phyloP scores from a whole-genome alignment of 2,329 filamentous ascomycete genomes.

The Paraphaeosphaeria sporulosa region DNA sequence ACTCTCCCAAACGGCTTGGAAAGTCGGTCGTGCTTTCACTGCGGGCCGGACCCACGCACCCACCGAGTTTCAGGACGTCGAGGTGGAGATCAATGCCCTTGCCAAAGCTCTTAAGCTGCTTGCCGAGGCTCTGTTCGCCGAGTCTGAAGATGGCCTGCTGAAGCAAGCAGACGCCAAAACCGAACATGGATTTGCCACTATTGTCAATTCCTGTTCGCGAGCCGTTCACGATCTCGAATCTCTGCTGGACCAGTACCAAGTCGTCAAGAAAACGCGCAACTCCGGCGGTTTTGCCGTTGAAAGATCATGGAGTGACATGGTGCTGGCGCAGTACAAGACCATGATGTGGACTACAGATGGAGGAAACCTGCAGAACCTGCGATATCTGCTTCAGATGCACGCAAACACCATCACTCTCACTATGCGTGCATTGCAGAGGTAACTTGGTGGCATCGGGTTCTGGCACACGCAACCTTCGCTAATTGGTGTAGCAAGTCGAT shows the following conservation, averaged over 20 bases:
- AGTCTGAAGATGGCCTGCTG: slow-evolving; percentile 44
- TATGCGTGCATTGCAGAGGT: slow-evolving; percentile 54
- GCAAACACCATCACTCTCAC: slow-evolving; percentile 50
- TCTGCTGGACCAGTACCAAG: slow-evolving; percentile 55
- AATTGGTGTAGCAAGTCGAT: slow-evolving; percentile 43
- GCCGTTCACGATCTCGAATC: slow-evolving; percentile 55
- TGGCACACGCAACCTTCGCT: slow-evolving; percentile 17
- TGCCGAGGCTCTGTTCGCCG: slow-evolving; percentile 52
- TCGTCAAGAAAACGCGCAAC: slow-evolving; percentile 52
- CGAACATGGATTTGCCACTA: slow-evolving; percentile 48
- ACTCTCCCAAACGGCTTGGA: slow-evolving; percentile 57
- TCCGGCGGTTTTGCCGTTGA: slow-evolving; percentile 52
- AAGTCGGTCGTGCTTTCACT: slow-evolving; percentile 54
- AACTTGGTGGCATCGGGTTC: neutral
- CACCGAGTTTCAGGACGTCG: slow-evolving; percentile 51
- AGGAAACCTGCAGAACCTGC: slow-evolving; percentile 50
- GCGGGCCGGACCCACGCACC: slow-evolving; percentile 51
- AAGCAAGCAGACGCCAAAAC: slow-evolving; percentile 45
- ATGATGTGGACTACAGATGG: slow-evolving; percentile 57
- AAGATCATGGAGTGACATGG: slow-evolving; percentile 53
- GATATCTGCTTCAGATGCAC: slow-evolving; percentile 53
- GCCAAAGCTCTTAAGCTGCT: slow-evolving; percentile 54
- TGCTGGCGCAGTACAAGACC: slow-evolving; percentile 52
- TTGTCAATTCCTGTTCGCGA: slow-evolving; percentile 49
- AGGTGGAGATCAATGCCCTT: slow-evolving; percentile 49